These are phyloP conservation scores for Flaveria floridana DNA, from an alignment of 140 eudicot genomes.

Conservation along the genomic window DNA sequence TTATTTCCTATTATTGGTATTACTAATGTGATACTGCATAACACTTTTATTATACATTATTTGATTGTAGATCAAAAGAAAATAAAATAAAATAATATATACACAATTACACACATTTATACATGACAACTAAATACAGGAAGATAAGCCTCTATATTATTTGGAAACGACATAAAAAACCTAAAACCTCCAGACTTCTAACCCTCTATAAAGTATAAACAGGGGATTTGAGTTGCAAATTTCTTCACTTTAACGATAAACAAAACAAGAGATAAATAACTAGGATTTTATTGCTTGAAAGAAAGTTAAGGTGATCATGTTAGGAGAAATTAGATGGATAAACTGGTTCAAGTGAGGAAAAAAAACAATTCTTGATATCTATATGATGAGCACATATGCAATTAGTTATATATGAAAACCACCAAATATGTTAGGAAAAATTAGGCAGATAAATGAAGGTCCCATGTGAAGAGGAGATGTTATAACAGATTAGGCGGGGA, in stretches of 20 bases:
- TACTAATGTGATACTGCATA: not conserved
- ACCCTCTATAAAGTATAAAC: not conserved
- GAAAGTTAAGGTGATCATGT: not conserved
- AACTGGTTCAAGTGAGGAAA: not conserved
- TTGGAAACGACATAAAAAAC: not conserved
- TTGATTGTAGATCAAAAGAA: not conserved
- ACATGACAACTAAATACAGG: not conserved
- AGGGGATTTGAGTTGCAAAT: not conserved
- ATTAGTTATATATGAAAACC: not conserved
- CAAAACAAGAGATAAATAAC: not conserved
- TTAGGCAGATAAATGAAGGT: not conserved
- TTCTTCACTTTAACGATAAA: not conserved
- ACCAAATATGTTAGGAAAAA: slow-evolving; percentile 6
- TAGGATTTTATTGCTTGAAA: not conserved
- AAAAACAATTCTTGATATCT: not conserved
- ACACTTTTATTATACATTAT: not conserved
- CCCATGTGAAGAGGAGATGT: not conserved
- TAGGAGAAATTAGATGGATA: not conserved
- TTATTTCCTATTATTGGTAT: not conserved
- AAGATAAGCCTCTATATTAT: not conserved
- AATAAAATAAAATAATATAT: not conserved
- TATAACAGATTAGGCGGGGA: not conserved
- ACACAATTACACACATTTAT: not conserved
- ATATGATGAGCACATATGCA: not conserved
- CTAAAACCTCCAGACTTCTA: not conserved